phyloP scores from a whole-genome alignment of 176 grass and related monocot genomes.

The Poa annua region DNA sequence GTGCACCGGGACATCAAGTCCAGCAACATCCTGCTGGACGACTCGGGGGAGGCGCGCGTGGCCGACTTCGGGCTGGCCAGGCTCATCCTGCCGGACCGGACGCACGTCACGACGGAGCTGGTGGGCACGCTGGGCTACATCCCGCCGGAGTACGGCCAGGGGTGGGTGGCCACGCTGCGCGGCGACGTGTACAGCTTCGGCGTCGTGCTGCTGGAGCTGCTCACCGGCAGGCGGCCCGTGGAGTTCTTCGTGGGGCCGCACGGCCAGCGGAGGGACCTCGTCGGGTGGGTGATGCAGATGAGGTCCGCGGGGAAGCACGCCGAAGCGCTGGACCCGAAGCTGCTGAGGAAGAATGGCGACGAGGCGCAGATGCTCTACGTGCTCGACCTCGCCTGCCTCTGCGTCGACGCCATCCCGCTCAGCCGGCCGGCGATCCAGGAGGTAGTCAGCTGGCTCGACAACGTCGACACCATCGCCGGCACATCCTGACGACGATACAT shows the following conservation, averaged over 20 bases:
- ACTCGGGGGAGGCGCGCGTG: constrained; percentile 41
- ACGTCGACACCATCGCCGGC: constrained; percentile 44
- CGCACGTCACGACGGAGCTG: constrained; percentile 65
- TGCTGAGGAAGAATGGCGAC: constrained; percentile 2
- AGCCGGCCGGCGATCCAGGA: constrained; percentile 55
- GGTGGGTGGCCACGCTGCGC: constrained; percentile 57
- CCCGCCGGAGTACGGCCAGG: constrained; percentile 67
- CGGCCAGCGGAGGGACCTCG: constrained; percentile 36
- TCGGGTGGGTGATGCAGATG: constrained; percentile 46
- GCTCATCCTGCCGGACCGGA: constrained; percentile 44
- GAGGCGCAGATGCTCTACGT: constrained; percentile 60
- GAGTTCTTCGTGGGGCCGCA: constrained; percentile 12
- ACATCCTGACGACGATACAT: background rate
- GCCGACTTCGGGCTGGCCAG: constrained; percentile 62
- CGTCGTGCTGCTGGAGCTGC: constrained; percentile 87
- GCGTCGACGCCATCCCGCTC: constrained; percentile 44
- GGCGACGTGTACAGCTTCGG: constrained; percentile 92
- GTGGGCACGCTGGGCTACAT: constrained; percentile 63
- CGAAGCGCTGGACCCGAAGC: constrained; percentile 36
- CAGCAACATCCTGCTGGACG: constrained; percentile 85
- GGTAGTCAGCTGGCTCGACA: constrained; percentile 63
- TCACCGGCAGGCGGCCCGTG: constrained; percentile 59
- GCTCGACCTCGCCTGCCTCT: constrained; percentile 57
- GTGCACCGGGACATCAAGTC: constrained; percentile 94
- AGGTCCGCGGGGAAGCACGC: constrained; percentile 26